Evolutionary conservation across 2,329 filamentous ascomycete species (phyloP).

Genomic region (Diaporthe citri): DNA sequence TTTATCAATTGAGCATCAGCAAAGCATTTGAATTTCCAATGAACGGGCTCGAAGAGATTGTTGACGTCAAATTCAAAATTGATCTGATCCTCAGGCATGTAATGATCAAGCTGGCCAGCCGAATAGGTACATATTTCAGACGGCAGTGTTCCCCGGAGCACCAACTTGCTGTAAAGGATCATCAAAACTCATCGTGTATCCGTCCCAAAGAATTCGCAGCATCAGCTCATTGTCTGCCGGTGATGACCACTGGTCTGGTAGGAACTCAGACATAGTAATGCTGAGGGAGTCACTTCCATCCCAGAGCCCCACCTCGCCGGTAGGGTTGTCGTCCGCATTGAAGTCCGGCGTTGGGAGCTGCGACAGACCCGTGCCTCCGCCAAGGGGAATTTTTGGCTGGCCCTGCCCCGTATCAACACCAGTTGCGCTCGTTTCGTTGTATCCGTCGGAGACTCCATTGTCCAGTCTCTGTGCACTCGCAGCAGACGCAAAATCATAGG

Average conservation of each 20-base stretch:
- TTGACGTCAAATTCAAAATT: neutral
- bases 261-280: slow-evolving; percentile 23
- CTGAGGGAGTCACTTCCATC: slow-evolving; percentile 31
- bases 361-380: neutral
- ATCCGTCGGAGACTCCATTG: no score
- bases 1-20: neutral
- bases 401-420: neutral
- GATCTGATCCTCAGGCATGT: no score
- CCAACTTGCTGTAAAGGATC: neutral
- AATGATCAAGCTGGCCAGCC: neutral
- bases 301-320: slow-evolving; percentile 18
- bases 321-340: neutral
- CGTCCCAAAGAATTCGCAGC: slow-evolving; percentile 36
- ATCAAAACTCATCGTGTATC: slow-evolving; percentile 30
- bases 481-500: slow-evolving; percentile 30
- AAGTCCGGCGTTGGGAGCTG: slow-evolving; percentile 30
- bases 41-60: neutral
- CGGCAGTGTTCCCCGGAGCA: neutral
- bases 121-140: neutral
- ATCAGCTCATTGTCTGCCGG: slow-evolving; percentile 32
- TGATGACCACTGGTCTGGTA: slow-evolving; percentile 31
- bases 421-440: no score
- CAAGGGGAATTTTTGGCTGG: neutral
- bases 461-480: slow-evolving; percentile 3
- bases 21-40: neutral